phyloP scores from a whole-genome alignment of 164 flowering plant species.

The Magnolia officinalis region DNA sequence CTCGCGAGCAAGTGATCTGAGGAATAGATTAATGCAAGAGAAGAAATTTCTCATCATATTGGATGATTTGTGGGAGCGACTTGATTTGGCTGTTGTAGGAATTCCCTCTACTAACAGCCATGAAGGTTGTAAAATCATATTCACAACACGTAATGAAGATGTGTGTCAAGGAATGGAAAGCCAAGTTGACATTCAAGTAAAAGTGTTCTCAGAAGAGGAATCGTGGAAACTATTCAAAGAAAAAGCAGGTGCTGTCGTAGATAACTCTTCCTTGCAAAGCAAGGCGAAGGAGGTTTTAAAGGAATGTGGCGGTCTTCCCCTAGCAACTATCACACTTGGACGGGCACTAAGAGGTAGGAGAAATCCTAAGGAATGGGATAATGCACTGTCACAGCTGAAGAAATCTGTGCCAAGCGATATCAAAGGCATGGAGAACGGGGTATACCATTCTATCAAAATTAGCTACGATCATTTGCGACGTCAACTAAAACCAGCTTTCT shows the following conservation, averaged over 20 bases:
- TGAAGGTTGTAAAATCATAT: constrained; percentile 7
- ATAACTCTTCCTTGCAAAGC: neutral
- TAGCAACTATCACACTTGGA: constrained; percentile 11
- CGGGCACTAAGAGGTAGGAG: constrained; percentile 1
- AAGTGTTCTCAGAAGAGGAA: constrained; percentile 4
- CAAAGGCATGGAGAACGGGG: neutral
- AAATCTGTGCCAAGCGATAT: neutral
- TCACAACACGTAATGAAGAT: neutral
- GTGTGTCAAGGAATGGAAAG: constrained; percentile 12
- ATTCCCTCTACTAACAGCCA: neutral
- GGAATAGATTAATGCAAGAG: neutral
- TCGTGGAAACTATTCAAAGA: constrained; percentile 11
- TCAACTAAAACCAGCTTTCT: neutral
- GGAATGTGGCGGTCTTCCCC: constrained; percentile 13
- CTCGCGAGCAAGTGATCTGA: neutral
- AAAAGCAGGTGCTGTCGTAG: neutral
- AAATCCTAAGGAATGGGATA: constrained; percentile 2
- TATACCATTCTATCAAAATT: constrained; percentile 7
- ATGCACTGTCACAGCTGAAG: constrained; percentile 9
- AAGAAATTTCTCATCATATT: constrained; percentile 10
- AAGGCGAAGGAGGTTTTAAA: neutral
- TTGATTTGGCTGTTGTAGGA: constrained; percentile 4
- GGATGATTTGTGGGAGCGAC: constrained; percentile 10
- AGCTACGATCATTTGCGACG: constrained; percentile 6
- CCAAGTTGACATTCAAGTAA: constrained; percentile 1